Conservation (phyloP, 768 basidiomycete genomes). For the Trametes elegans region DNA sequence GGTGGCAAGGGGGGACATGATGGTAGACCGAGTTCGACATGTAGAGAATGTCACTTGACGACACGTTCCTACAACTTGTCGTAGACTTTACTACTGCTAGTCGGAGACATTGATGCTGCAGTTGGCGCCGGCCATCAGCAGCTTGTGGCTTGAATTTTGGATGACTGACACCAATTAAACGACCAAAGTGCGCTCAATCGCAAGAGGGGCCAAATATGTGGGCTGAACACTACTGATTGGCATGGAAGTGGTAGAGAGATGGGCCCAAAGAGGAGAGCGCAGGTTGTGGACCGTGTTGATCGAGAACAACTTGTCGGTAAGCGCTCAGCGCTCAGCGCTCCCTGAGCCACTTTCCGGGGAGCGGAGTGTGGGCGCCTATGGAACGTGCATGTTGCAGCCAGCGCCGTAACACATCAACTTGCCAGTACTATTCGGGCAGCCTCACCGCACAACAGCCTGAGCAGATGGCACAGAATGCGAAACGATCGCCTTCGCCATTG, state of each 20-base stretch:
- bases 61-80: slow-evolving; percentile 47
- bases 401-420: not conserved
- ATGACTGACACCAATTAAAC: slow-evolving; percentile 44
- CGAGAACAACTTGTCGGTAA: too few species aligned
- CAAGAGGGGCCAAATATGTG: slow-evolving; percentile 31
- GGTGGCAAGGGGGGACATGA: slow-evolving; percentile 35
- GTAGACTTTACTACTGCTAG: too few species aligned
- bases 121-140: slow-evolving; percentile 48
- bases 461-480: slow-evolving; percentile 1
- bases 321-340: too few species aligned
- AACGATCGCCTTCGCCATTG: slow-evolving; percentile 14
- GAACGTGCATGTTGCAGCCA: not conserved
- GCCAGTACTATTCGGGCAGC: not conserved
- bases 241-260: too few species aligned
- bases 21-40: slow-evolving; percentile 45
- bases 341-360: too few species aligned
- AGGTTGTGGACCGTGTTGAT: too few species aligned
- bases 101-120: slow-evolving; percentile 46
- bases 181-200: slow-evolving; percentile 42
- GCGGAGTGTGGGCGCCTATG: too few species aligned
- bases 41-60: slow-evolving; percentile 37
- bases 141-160: slow-evolving; percentile 45
- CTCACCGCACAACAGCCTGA: not conserved
- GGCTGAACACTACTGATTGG: slow-evolving; percentile 34
- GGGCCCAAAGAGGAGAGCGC: too few species aligned